Evolutionary conservation across 2,329 filamentous ascomycete genomes (phyloP).

Genomic region (Corinectria fuckeliana): DNA sequence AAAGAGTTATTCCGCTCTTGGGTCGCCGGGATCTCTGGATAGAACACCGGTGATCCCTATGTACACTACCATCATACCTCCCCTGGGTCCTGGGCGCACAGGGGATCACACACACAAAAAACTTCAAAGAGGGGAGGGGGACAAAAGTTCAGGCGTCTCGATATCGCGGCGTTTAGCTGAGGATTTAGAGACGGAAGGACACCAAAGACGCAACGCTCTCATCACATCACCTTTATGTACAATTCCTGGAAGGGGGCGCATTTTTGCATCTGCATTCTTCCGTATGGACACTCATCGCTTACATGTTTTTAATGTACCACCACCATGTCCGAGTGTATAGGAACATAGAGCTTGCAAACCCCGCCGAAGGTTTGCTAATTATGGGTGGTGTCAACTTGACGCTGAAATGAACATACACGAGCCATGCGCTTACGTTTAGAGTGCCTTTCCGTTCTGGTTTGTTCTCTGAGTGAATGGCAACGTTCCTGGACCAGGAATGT

Average conservation of each 20-base stretch:
- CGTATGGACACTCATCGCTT: background rate
- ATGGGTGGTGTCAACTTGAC: slow-evolving; percentile 1
- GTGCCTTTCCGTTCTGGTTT: background rate
- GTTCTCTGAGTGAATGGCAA: background rate
- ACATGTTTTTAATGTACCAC: slow-evolving; percentile 1
- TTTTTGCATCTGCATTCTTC: slow-evolving; percentile 3
- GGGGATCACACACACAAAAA: background rate
- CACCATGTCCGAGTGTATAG: background rate
- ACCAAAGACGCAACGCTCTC: background rate
- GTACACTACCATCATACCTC: background rate
- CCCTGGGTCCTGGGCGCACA: background rate
- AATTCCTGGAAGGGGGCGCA: background rate
- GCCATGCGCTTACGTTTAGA: background rate
- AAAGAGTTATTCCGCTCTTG: background rate
- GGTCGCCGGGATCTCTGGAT: background rate
- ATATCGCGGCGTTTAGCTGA: slow-evolving; percentile 11
- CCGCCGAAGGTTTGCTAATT: background rate
- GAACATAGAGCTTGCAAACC: slow-evolving; percentile 1
- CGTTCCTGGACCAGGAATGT: background rate
- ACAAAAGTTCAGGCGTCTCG: background rate
- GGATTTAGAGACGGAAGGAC: slow-evolving; percentile 10
- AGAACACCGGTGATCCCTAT: background rate
- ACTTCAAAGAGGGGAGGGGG: background rate
- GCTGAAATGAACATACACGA: background rate
- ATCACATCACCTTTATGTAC: slow-evolving; percentile 14